A percentile compares a stretch with the other conserved stretches of the same genome.
phyloP scores from a whole-genome alignment of 768 basidiomycete species.

The Dacryopinax primogenitus region DNA sequence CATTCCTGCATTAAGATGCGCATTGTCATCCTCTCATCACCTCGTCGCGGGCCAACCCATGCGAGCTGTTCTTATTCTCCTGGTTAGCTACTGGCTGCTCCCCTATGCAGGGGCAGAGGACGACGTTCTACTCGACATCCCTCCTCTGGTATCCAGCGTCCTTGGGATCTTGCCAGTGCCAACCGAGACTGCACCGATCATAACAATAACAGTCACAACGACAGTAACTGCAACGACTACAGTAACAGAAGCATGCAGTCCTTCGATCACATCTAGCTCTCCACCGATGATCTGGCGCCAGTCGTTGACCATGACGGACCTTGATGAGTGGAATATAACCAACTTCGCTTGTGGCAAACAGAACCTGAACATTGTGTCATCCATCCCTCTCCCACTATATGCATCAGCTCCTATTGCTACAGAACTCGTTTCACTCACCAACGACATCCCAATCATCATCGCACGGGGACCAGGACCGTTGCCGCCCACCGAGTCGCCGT shows the following conservation, averaged over 20 bases:
- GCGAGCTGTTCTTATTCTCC: no score
- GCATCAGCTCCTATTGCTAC: conserved; percentile 17
- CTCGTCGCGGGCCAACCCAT: no score
- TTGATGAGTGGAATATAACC: conserved; percentile 47
- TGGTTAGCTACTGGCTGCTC: no score
- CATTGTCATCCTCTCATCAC: no score
- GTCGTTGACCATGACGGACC: conserved; percentile 43
- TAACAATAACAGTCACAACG: no score
- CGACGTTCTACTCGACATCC: no score
- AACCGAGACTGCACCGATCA: no score
- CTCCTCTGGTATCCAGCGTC: no score
- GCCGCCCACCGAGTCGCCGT: neutral
- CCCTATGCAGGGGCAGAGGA: no score
- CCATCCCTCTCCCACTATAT: conserved; percentile 33
- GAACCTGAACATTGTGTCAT: conserved; percentile 45
- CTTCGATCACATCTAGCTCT: neutral
- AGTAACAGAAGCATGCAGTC: neutral
- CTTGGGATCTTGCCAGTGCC: no score
- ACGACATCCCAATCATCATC: conserved; percentile 10
- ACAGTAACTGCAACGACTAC: neutral
- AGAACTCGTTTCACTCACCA: conserved; percentile 14
- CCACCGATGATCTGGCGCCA: conserved; percentile 34
- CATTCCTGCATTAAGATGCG: no score
- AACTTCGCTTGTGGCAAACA: conserved; percentile 40
- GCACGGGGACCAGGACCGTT: neutral